phyloP scores from a whole-genome alignment of 2,329 filamentous ascomycete species.

The Coniochaeta pulveracea region DNA sequence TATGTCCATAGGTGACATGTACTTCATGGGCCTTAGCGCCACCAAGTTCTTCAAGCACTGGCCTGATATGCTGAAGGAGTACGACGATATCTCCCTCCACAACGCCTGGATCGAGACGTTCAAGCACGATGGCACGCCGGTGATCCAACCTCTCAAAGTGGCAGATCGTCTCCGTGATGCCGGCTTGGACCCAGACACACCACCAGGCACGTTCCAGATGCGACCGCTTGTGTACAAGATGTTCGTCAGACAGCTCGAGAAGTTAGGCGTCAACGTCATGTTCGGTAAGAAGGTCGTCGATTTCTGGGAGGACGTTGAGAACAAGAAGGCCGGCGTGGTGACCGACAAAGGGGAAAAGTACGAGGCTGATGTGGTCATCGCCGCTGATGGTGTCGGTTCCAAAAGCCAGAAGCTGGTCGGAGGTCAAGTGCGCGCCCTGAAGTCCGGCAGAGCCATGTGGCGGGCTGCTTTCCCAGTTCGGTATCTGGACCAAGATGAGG shows the following conservation, averaged over 20 bases:
- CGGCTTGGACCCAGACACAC: slow-evolving; percentile 27
- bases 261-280: slow-evolving; percentile 16
- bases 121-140: slow-evolving; percentile 37
- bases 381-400: slow-evolving; percentile 34
- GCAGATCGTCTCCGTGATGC: slow-evolving; percentile 31
- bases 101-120: slow-evolving; percentile 44
- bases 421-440: slow-evolving; percentile 27
- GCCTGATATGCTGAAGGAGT: slow-evolving; percentile 34
- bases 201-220: slow-evolving; percentile 44
- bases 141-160: slow-evolving; percentile 35
- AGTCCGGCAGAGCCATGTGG: slow-evolving; percentile 30
- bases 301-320: slow-evolving; percentile 22
- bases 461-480: slow-evolving; percentile 28
- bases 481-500: slow-evolving; percentile 26
- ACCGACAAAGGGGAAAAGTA: slow-evolving; percentile 36
- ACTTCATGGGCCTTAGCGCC: slow-evolving; percentile 46
- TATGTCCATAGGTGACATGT: slow-evolving; percentile 36
- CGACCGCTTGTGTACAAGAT: slow-evolving; percentile 43
- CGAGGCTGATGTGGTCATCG: slow-evolving; percentile 33
- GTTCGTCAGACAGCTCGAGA: slow-evolving; percentile 29
- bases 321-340: slow-evolving; percentile 30
- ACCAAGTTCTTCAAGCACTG: slow-evolving; percentile 34
- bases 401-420: slow-evolving; percentile 30
- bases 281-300: slow-evolving; percentile 17
- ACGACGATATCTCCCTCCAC: slow-evolving; percentile 37